Base-by-base conservation (phyloP, 169 alveolate genomes). In the Hepatocystis sp. region DNA sequence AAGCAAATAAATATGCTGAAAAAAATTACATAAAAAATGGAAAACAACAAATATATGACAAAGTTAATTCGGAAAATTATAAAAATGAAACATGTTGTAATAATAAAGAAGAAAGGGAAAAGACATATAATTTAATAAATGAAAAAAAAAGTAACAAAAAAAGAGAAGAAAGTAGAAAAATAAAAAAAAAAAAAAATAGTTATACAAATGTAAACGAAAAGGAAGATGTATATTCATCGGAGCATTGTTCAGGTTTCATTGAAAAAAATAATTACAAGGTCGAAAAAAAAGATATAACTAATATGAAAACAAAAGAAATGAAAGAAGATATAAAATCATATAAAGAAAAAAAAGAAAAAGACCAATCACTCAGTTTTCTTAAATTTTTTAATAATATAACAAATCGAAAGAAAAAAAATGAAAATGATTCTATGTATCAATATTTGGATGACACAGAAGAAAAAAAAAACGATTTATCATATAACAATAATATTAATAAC, bases 361-460 rank as follows among this genome's bases (percentile, higher is more conserved):
- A 28, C 11, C 21, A 28, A 42, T 25, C 8, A 0, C n/a, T 19
- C 15, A 25, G 46, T n/a, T 42, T 64, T 25, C 10, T 64, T 4
- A 27, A 64, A 25, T 42, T 64, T 25, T 64, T 64, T 40, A 42
- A 23, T 25, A 21, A 44, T 44, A 40, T 64, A 23, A 64, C 47
- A 64, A 64, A 42, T 5, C 30, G 36, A 30, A 40, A 60, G 23
- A 60, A 34, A 21, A 11, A 60, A 60, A 60, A 39, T 3, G 65
- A 53, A 53, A 0, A 30, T 1, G 36, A 58, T 7, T 19, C 13
- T 32, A 8, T 32, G 21, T 58, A 58, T 36, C n/a, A 11, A 58
- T 17, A 58, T 58, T 11, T 42, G 11, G 81, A 40, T 40, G 7
- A 44, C 25, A 42, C 13, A 1, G 25, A 64, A n/a, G 11, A 15